Conservation (phyloP, 2,329 filamentous ascomycete species). For the Ambrosiella xylebori region DNA sequence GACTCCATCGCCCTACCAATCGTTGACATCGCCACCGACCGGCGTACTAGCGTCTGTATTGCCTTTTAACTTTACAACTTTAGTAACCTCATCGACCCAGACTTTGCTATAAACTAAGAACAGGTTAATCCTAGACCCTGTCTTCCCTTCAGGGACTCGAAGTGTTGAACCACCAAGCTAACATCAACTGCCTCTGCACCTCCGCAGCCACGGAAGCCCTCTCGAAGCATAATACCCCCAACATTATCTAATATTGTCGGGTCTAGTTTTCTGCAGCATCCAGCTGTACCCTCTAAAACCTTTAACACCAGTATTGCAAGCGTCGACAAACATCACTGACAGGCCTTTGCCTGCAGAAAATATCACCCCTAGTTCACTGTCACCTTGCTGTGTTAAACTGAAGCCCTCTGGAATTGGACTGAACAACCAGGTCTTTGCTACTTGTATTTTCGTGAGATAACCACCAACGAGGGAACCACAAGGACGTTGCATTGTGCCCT, state of each 20-base stretch:
- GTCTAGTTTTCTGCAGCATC: no score
- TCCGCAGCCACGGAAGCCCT: not conserved
- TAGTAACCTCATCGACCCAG: not conserved
- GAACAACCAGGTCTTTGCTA: not conserved
- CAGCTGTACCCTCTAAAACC: not conserved
- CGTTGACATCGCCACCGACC: no score
- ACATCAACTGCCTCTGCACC: not conserved
- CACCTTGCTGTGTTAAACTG: not conserved
- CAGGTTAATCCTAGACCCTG: not conserved
- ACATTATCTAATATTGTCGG: no score
- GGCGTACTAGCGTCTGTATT: no score
- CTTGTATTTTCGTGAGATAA: not conserved
- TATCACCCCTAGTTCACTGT: not conserved
- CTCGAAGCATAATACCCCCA: not conserved
- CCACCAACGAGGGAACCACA: not conserved
- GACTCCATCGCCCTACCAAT: no score
- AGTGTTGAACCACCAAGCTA: not conserved
- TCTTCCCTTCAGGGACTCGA: not conserved
- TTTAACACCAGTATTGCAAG: not conserved
- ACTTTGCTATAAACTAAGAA: not conserved
- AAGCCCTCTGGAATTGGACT: not conserved
- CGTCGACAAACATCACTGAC: not conserved
- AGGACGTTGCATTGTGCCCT: not conserved
- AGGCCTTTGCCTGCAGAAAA: not conserved
- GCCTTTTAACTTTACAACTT: no score